Conservation (phyloP, 768 basidiomycete genomes). For the Suillus occidentalis region DNA sequence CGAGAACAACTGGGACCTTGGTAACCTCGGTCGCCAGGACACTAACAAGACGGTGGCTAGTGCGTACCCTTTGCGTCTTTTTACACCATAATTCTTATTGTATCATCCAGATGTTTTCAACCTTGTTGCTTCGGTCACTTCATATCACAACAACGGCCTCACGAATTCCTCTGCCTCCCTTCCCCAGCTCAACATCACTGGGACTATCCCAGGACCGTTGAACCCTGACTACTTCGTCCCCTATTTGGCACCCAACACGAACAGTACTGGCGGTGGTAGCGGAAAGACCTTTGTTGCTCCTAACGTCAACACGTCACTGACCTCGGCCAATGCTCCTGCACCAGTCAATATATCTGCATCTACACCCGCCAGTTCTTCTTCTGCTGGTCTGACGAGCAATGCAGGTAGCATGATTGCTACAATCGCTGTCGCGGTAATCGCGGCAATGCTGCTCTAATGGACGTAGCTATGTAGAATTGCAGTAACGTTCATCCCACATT, state of each 20-base stretch:
- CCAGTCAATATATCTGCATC: conserved; percentile 42
- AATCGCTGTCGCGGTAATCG: not conserved
- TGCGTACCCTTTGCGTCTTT: not conserved
- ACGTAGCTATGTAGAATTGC: not conserved
- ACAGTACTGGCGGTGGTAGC: conserved; percentile 41
- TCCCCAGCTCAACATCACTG: conserved; percentile 43
- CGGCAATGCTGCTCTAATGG: not conserved
- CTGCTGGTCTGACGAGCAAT: not conserved
- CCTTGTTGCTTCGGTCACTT: conserved; percentile 47
- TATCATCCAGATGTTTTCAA: conserved; percentile 47
- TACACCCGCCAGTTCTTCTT: not conserved
- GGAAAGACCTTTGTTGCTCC: conserved; percentile 40
- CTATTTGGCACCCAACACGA: conserved; percentile 43
- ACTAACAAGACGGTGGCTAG: conserved; percentile 43
- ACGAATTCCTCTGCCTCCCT: conserved; percentile 25
- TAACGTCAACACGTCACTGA: conserved; percentile 36
- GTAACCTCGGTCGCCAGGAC: conserved; percentile 58
- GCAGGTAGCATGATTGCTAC: not conserved
- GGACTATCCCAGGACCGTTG: conserved; percentile 43
- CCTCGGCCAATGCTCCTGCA: conserved; percentile 31
- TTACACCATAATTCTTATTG: not conserved
- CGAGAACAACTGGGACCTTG: conserved; percentile 61
- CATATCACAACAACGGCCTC: conserved; percentile 43
- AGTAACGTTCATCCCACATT: not conserved
- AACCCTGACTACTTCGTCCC: conserved; percentile 42